Conservation (phyloP, 78 protist species). For the Protostelium mycophagum region DNA sequence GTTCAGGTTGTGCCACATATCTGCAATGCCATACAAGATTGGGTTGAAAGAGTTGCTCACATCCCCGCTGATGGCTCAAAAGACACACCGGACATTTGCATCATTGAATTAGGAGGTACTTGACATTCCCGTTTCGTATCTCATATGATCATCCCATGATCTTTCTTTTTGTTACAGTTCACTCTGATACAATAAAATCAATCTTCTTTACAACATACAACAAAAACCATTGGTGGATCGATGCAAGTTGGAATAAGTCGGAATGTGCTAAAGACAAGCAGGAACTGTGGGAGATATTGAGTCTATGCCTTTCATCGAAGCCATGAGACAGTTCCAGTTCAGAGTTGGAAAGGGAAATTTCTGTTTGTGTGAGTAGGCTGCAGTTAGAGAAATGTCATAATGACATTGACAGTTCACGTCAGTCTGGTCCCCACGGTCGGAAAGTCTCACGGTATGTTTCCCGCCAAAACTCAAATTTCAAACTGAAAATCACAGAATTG, state of each 20-base stretch:
- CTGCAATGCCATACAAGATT: conserved; percentile 81
- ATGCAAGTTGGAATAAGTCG: too few species aligned
- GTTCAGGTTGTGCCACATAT: conserved; percentile 98
- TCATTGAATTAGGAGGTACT: conserved; percentile 93
- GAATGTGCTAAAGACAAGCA: background rate
- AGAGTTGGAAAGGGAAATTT: conserved; percentile 80
- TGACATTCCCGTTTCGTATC: too few species aligned
- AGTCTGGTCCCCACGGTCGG: background rate
- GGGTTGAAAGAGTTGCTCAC: conserved; percentile 92
- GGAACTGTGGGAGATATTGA: conserved; percentile 96
- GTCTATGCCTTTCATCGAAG: conserved; percentile 96
- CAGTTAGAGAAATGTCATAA: background rate
- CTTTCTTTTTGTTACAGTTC: too few species aligned
- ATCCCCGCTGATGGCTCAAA: conserved; percentile 74
- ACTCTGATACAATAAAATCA: too few species aligned
- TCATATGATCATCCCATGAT: too few species aligned
- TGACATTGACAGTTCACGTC: background rate
- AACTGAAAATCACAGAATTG: conserved; percentile 58
- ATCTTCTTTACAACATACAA: background rate
- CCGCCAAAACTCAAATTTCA: background rate
- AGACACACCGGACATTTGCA: conserved; percentile 83
- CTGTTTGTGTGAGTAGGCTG: conserved; percentile 18
- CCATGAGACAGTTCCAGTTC: conserved; percentile 92
- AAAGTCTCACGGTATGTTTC: background rate
- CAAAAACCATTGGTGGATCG: too few species aligned